Evolutionary conservation across 768 basidiomycete genomes (phyloP), one percentile per base, ranked within the genome.

Genomic region (Stropharia rugosoannulata): DNA sequence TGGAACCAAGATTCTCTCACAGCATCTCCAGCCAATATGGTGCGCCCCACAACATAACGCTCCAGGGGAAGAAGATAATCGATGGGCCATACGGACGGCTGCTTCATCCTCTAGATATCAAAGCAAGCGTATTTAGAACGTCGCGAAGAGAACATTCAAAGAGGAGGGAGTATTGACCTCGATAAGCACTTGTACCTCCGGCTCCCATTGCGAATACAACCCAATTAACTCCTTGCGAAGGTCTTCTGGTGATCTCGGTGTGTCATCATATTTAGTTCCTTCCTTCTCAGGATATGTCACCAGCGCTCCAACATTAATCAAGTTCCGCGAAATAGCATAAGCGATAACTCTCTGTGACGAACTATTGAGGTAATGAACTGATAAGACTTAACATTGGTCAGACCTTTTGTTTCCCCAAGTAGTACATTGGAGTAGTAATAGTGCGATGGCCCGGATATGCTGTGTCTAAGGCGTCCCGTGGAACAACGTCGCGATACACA

Each of bases 1-100:
- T 25, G 27, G 13, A 51, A 22, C 25, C 41, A 36, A 18, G 37
- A 15, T 25, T 15, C 2, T 59, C 29, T 32, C 29, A 79, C 77
- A 6, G 82, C 76, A 57, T 84, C 82, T n/a, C 81, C 83, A 4
- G 78, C 59, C 6, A 84, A 66, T 4, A 73, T 76, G 1, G 82
- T 75, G 1, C 69, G 67, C 15, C 71, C 73, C 19, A 65, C 63
- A 3, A 72, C 74, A 58, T 72, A 81, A 5, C 67, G 64, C 0
- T 73, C 71, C 15, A 83, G 60, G 9, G 71, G 68, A 5, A 66
- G 66, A 7, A 83, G 58, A 11, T 63, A 62, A 58, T 78, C 74
- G 1, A 83, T 63, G 6, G 72, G 74, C 77, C 80, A 82, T 61
- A 69, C 71, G 12, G 70, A 73, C 1, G 76, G 71, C 11, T 62